Evolutionary conservation across 139 green algal genomes (phyloP).

Genomic region (Coelastrella sp.): DNA sequence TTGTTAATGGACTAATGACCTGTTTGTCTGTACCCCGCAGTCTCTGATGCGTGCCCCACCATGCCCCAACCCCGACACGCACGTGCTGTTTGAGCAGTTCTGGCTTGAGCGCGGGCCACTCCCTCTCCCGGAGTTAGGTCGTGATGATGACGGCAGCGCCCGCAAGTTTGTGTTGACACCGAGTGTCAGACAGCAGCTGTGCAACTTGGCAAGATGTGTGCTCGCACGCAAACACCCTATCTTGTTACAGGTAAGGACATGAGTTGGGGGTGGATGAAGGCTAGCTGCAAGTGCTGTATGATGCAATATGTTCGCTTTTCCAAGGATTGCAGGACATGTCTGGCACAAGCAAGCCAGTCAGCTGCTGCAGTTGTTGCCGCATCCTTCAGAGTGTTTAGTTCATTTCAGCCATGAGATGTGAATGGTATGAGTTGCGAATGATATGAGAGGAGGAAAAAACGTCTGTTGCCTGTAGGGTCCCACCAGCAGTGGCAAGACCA

Average conservation of each 20-base stretch:
- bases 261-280: neutral
- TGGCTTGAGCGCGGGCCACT: slow-evolving; percentile 89
- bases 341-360: no score
- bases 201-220: slow-evolving; percentile 92
- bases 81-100: slow-evolving; percentile 95
- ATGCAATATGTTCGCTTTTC: no score
- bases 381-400: neutral
- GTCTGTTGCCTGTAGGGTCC: slow-evolving; percentile 81
- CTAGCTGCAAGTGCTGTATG: neutral
- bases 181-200: slow-evolving; percentile 86
- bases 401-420: neutral
- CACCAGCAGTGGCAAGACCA: slow-evolving; percentile 98
- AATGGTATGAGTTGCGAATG: no score
- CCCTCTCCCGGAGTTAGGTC: slow-evolving; percentile 59
- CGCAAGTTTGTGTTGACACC: slow-evolving; percentile 90
- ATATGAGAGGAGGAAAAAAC: no score
- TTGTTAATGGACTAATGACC: no score
- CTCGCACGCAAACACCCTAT: slow-evolving; percentile 72
- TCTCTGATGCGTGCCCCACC: slow-evolving; percentile 61
- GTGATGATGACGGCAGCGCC: slow-evolving; percentile 65
- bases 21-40: no score
- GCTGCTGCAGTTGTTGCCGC: no score
- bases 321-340: no score
- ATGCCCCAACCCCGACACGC: slow-evolving; percentile 45
- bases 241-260: neutral